Conservation (phyloP, 2,329 filamentous ascomycete species). For the Plenodomus lindquistii region DNA sequence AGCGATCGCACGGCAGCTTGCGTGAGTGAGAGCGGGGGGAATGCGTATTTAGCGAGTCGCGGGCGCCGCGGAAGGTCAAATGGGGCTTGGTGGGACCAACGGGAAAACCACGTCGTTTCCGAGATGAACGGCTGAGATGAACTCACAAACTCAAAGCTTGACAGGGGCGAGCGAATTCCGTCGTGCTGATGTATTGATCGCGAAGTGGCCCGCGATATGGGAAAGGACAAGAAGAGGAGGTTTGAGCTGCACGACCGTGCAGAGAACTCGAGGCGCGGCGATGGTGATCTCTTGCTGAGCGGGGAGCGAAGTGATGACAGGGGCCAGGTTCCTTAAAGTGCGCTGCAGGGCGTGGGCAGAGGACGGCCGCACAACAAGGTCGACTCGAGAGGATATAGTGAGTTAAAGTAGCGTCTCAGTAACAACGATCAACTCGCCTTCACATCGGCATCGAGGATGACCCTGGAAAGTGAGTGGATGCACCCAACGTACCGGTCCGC, state of each 20-base stretch:
- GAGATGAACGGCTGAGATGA: conserved; percentile 23
- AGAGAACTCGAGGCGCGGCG: conserved; percentile 9
- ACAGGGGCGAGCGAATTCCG: conserved; percentile 16
- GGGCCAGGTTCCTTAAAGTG: conserved; percentile 35
- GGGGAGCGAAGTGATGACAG: conserved; percentile 40
- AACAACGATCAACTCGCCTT: conserved; percentile 31
- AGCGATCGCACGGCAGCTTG: conserved; percentile 37
- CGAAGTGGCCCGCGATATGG: conserved; percentile 13
- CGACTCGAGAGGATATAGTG: conserved; percentile 36
- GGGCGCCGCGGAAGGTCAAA: conserved; percentile 34
- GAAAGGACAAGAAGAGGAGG: conserved; percentile 24
- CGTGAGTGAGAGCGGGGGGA: conserved; percentile 39
- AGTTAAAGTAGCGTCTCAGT: conserved; percentile 40
- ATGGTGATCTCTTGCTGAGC: conserved; percentile 28
- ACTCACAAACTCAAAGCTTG: conserved; percentile 16
- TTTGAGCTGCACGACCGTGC: conserved; percentile 25
- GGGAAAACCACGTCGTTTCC: conserved; percentile 27
- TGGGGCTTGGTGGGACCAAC: conserved; percentile 28
- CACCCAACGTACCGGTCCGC: conserved; percentile 33
- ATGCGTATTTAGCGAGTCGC: conserved; percentile 41
- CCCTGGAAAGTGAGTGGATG: conserved; percentile 26
- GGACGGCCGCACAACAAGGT: conserved; percentile 35
- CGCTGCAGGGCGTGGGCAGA: conserved; percentile 14
- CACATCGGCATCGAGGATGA: conserved; percentile 33
- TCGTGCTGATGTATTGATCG: conserved; percentile 11